phyloP scores from a whole-genome alignment of 2,329 filamentous ascomycete genomes.

The Scedosporium boydii region DNA sequence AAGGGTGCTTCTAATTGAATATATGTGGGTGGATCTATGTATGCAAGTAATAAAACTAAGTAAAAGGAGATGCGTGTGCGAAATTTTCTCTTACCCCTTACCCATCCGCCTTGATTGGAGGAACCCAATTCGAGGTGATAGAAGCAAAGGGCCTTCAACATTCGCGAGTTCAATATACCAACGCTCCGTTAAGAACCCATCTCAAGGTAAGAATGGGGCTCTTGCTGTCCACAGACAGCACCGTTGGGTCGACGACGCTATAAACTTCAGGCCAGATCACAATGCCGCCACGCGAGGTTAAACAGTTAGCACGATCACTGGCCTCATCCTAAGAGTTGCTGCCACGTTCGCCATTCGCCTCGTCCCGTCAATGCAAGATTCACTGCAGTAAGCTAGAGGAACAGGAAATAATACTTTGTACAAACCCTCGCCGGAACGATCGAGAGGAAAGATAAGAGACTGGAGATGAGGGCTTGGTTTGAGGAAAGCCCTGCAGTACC shows the following conservation, averaged over 20 bases:
- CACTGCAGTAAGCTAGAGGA: background rate
- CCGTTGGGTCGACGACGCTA: conserved; percentile 43
- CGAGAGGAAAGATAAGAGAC: background rate
- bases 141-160: conserved; percentile 28
- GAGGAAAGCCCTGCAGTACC: background rate
- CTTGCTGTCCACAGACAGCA: conserved; percentile 70
- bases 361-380: background rate
- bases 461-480: background rate
- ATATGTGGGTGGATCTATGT: too few relatives aligned
- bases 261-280: background rate
- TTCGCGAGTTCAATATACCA: conserved; percentile 48
- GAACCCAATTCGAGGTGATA: conserved; percentile 6
- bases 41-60: conserved; percentile 14
- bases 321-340: background rate
- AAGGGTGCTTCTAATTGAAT: too few relatives aligned
- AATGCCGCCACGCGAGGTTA: background rate
- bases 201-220: conserved; percentile 54
- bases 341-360: background rate
- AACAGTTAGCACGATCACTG: background rate
- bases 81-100: too few relatives aligned
- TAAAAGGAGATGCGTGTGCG: too few relatives aligned
- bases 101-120: too few relatives aligned
- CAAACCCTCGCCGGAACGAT: background rate
- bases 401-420: background rate
- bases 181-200: conserved; percentile 74